Conservation (phyloP, 2,329 filamentous ascomycete species). For the Neonectria coccinea region DNA sequence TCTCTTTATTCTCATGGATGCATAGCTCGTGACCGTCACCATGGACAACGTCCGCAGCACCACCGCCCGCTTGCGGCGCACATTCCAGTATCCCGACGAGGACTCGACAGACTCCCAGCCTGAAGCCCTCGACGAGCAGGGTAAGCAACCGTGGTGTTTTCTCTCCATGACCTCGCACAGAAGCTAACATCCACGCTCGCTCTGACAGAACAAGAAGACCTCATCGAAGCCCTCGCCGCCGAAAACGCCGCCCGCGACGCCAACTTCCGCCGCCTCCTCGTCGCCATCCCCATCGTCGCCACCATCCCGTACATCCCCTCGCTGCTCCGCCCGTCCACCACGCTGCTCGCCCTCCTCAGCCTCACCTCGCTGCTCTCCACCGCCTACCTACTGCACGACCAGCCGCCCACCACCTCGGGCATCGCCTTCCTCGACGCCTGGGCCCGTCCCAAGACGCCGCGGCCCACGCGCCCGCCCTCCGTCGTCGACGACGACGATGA, state of each 20-base stretch:
- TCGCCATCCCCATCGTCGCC: slow-evolving; percentile 69
- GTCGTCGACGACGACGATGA: slow-evolving; percentile 36
- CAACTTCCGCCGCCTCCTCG: slow-evolving; percentile 68
- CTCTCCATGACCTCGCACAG: background rate
- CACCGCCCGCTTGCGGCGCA: slow-evolving; percentile 75
- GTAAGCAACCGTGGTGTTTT: slow-evolving; percentile 52
- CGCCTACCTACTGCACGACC: slow-evolving; percentile 68
- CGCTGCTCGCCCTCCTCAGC: slow-evolving; percentile 65
- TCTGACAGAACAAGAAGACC: slow-evolving; percentile 69
- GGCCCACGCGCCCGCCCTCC: slow-evolving; percentile 41
- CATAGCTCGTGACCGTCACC: background rate
- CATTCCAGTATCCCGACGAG: slow-evolving; percentile 80
- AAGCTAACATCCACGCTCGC: background rate
- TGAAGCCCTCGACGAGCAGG: slow-evolving; percentile 80
- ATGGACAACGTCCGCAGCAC: slow-evolving; percentile 47
- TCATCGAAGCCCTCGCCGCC: slow-evolving; percentile 67
- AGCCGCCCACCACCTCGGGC: slow-evolving; percentile 68
- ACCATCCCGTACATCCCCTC: slow-evolving; percentile 63
- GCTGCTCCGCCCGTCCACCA: slow-evolving; percentile 50
- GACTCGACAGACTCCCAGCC: slow-evolving; percentile 61
- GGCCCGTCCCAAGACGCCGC: slow-evolving; percentile 46
- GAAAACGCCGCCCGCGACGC: slow-evolving; percentile 70
- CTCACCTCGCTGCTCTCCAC: slow-evolving; percentile 74
- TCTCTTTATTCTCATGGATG: background rate
- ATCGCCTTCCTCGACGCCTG: slow-evolving; percentile 62